Evolutionary conservation across 2,329 filamentous ascomycete species (phyloP), one percentile per base, ranked within the genome.

Genomic region (Epichloe typhina): DNA sequence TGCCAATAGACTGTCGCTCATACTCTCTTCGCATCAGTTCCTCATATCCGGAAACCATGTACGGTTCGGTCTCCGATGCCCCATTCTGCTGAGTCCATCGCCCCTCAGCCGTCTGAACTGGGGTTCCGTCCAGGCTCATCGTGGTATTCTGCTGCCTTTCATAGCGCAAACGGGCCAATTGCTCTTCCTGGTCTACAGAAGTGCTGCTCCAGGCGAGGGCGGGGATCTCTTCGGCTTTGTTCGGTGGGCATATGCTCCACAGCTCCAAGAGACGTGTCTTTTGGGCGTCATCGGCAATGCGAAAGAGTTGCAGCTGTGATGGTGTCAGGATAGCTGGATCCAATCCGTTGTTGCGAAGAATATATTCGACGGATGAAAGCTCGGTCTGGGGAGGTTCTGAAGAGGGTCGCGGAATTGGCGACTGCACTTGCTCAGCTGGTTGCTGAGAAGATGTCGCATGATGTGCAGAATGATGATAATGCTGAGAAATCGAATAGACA

Each of bases 1-100:
- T 60, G 49, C 67, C 61, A 52, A 66, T 55, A 40, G 57, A 55
- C 43, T 65, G 56, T 37, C 60, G 62, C 58, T 84, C 76, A 54
- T 83, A 80, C 60, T 86, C 82, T 50, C 79, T 73, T 52, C 74
- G 72, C 52, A 83, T 80, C 52, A 86, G 69, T 61, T 79, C 73
- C 59, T 88, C 84, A 62, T 95, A 95, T 13, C 89, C 89, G 6
- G 80, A 83, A 46, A 79, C 66, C 78, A 95, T 94, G 66, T 95
- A 95, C 0, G 88, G 88, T 66, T 94, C 88, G 39, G 78, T 80
- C 54, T 78, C 73, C 4, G 44, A 65, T 55, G 60, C 68, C 33
- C 19, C 35, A 19, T 57, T 51, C 43, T 58, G 63, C 31, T 63
- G 62, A 31, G 70, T 59, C 77, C 79, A 82, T 48, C 72, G 71